These are phyloP conservation scores for Penicillium paradoxum DNA, from an alignment of 495 filamentous ascomycete species.

Conservation along the genomic window DNA sequence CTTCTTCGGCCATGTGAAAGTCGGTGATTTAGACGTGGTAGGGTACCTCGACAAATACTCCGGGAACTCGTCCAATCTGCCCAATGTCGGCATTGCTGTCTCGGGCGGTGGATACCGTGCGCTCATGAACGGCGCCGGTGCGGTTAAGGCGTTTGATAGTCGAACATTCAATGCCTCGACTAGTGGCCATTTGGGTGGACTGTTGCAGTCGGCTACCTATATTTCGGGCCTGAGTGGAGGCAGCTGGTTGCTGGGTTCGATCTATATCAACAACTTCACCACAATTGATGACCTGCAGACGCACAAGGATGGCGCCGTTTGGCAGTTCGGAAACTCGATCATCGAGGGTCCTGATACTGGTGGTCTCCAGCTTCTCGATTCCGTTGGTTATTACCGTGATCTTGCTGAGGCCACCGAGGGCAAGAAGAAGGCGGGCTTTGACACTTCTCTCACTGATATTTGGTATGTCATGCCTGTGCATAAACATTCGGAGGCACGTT, in stretches of 20 bases:
- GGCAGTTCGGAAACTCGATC: conserved; percentile 77
- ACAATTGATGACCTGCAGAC: conserved; percentile 57
- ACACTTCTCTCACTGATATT: conserved; percentile 79
- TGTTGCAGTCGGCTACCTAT: conserved; percentile 83
- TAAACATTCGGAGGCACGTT: conserved; percentile 13
- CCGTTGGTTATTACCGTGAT: conserved; percentile 62
- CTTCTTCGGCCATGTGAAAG: conserved; percentile 66
- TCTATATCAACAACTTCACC: conserved; percentile 89
- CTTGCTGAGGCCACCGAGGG: conserved; percentile 55
- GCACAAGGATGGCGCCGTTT: conserved; percentile 44
- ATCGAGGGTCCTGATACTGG: conserved; percentile 57
- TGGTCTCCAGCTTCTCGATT: conserved; percentile 48
- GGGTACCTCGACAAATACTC: conserved; percentile 58
- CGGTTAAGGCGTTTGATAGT: conserved; percentile 76
- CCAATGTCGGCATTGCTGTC: conserved; percentile 55
- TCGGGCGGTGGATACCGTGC: conserved; percentile 80
- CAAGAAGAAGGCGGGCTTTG: conserved; percentile 69
- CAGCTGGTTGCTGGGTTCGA: conserved; percentile 79
- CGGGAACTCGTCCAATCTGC: conserved; percentile 53
- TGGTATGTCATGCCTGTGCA: conserved; percentile 46
- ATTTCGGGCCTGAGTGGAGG: conserved; percentile 82
- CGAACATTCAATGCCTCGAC: conserved; percentile 62
- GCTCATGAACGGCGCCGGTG: conserved; percentile 83
- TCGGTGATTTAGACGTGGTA: conserved; percentile 69
- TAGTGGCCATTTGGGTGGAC: conserved; percentile 71